Percentiles rank a stretch among this genome's conserved stretches.
Evolutionary conservation across 176 grass and related monocot species (phyloP).

Genomic region (Oryza coarctata): DNA sequence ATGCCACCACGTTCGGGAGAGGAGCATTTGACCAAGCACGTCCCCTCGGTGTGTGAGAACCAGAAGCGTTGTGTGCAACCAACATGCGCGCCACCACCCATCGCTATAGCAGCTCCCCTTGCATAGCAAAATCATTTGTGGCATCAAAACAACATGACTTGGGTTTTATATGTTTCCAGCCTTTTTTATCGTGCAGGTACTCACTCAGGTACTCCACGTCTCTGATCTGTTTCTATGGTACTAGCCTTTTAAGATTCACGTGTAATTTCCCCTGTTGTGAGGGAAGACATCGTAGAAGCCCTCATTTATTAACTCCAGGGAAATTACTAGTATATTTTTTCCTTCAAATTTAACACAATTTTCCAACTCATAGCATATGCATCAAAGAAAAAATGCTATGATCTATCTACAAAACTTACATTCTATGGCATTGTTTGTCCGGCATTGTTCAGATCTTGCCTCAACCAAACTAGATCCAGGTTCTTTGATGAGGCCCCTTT

Average conservation of each 20-base stretch:
- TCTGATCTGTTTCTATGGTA: not conserved
- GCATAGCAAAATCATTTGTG: slow-evolving; percentile 12
- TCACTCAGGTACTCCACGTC: not conserved
- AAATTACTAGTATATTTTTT: not conserved
- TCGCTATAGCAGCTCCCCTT: slow-evolving; percentile 29
- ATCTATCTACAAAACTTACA: slow-evolving; percentile 16
- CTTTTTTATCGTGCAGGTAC: not conserved
- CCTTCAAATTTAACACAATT: not conserved
- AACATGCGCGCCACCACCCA: slow-evolving; percentile 56
- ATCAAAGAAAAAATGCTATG: not conserved
- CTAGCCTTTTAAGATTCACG: not conserved
- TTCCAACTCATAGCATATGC: not conserved
- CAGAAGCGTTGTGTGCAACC: slow-evolving; percentile 36
- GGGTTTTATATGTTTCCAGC: not conserved
- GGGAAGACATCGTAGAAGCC: no score
- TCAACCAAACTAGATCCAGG: slow-evolving; percentile 57
- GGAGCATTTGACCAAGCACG: slow-evolving; percentile 55
- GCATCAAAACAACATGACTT: slow-evolving; percentile 12
- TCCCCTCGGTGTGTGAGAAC: slow-evolving; percentile 51
- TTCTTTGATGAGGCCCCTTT: slow-evolving; percentile 46
- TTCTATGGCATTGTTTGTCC: slow-evolving; percentile 8
- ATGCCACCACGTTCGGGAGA: slow-evolving; percentile 42
- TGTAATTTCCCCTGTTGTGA: not conserved
- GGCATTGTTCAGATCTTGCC: slow-evolving; percentile 35
- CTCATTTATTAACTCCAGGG: no score